A percentile compares a stretch with the other conserved stretches of the same genome.
phyloP scores from a whole-genome alignment of 2,329 filamentous ascomycete genomes.

The Ophiostoma perfectum region DNA sequence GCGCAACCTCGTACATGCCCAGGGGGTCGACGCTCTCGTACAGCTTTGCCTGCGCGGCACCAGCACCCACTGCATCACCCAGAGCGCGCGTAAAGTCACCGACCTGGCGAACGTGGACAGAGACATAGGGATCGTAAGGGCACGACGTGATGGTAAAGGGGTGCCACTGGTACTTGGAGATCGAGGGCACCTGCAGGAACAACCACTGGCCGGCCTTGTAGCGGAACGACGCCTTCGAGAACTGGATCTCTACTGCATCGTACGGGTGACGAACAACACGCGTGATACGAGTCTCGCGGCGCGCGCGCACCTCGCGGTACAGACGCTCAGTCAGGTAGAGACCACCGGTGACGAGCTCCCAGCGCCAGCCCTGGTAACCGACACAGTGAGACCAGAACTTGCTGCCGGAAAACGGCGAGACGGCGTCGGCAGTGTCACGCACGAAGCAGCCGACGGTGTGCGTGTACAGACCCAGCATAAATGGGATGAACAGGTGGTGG shows the following conservation, averaged over 20 bases:
- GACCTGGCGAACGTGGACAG: constrained; percentile 90
- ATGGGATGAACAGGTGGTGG: constrained; percentile 96
- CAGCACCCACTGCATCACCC: constrained; percentile 92
- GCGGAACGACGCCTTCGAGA: constrained; percentile 90
- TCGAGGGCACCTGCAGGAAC: constrained; percentile 85
- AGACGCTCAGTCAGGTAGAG: constrained; percentile 84
- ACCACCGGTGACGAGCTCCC: constrained; percentile 82
- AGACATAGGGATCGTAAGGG: constrained; percentile 91
- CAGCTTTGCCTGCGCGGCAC: constrained; percentile 77
- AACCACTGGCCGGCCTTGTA: constrained; percentile 99
- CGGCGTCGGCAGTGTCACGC: constrained; percentile 64
- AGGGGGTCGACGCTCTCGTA: constrained; percentile 87
- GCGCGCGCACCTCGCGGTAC: constrained; percentile 81
- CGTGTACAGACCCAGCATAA: constrained; percentile 88
- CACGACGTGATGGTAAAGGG: constrained; percentile 99
- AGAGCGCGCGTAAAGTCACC: constrained; percentile 93
- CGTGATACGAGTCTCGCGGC: constrained; percentile 80
- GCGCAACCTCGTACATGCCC: constrained; percentile 96
- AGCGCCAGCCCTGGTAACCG: constrained; percentile 94
- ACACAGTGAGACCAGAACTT: constrained; percentile 89
- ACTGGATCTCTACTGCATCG: constrained; percentile 95
- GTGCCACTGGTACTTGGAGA: constrained; percentile 92
- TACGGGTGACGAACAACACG: constrained; percentile 95
- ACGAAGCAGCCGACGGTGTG: constrained; percentile 97
- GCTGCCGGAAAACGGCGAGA: constrained; percentile 78